Base-by-base conservation (phyloP, 495 filamentous ascomycete species). In the Parathielavia appendiculata region DNA sequence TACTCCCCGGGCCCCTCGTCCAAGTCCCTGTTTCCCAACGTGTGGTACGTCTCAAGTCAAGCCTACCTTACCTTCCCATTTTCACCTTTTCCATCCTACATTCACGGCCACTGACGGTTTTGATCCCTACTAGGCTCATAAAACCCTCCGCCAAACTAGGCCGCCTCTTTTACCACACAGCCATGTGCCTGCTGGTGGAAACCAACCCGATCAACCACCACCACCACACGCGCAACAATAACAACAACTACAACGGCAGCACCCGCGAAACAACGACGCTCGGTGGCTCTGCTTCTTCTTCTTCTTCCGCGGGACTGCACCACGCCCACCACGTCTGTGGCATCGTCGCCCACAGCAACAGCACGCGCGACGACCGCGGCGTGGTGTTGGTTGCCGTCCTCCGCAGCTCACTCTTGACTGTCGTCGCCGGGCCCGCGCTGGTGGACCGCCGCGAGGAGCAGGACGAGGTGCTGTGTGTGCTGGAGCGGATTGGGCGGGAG, bases 161-260 rank as follows among this genome's bases (percentile, higher is more conserved):
- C 11, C 83, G 90, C 11, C 79, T 97, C n/a, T 90, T 96, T 61
- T 97, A 95, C 67, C 92, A 97, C 65, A 92, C 88, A 0, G 82
- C 87, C 32, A 84, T 91, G 71, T 84, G 86, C 55, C 68, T 96
- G 11, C 79, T 97, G n/a, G 80, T 87, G 4, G 89, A 91, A 62
- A 85, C 82, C 22, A 85, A 97, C 68, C 92, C 92, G 0, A 58
- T 83, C 45, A 70, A 75, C 17, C 68, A n/a, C n/a, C n/a, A n/a
- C n/a, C n/a, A n/a, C n/a, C n/a, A n/a, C n/a, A n/a, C 30, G 40
- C 26, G 26, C 52, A 10, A 30, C 43, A 30, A 32, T 38, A 17
- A 7, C 30, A 32, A n/a, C n/a, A n/a, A n/a, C n/a, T n/a, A 14
- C n/a, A 38, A 8, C 32, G 12, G 7, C 49, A 38, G 1, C 17